Percentiles rank a stretch among this genome's conserved stretches.
phyloP scores from a whole-genome alignment of 495 filamentous ascomycete species.

The Evansstolkia leycettana region DNA sequence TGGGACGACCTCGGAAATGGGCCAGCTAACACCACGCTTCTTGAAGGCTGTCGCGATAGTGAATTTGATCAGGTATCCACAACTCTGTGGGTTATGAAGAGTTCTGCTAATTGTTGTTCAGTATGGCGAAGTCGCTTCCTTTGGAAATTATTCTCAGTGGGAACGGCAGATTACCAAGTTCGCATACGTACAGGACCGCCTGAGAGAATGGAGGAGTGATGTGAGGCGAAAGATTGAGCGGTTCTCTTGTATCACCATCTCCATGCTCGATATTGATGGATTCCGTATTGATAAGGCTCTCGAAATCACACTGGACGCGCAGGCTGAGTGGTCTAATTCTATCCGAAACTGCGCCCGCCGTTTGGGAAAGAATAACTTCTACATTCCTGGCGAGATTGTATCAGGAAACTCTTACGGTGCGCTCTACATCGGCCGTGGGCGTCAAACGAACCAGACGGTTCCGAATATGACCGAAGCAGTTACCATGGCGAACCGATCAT shows the following conservation, averaged over 20 bases:
- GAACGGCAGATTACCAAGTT: slow-evolving; percentile 25
- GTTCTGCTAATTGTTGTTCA: background rate
- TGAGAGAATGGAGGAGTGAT: slow-evolving; percentile 25
- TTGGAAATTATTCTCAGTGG: slow-evolving; percentile 28
- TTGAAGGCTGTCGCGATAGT: slow-evolving; percentile 17
- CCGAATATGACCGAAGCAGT: slow-evolving; percentile 15
- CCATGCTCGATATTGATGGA: slow-evolving; percentile 37
- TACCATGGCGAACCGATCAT: slow-evolving; percentile 11
- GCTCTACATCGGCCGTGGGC: slow-evolving; percentile 24
- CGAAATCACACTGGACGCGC: slow-evolving; percentile 33
- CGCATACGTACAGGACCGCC: slow-evolving; percentile 27
- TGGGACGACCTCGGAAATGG: slow-evolving; percentile 15
- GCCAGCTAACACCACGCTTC: slow-evolving; percentile 12
- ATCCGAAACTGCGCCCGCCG: slow-evolving; percentile 27
- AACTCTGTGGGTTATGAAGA: slow-evolving; percentile 1
- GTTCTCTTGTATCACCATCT: slow-evolving; percentile 26
- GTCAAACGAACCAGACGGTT: slow-evolving; percentile 15
- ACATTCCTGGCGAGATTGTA: slow-evolving; percentile 35
- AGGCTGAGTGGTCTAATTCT: slow-evolving; percentile 28
- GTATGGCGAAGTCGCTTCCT: slow-evolving; percentile 30
- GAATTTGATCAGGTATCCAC: slow-evolving; percentile 21
- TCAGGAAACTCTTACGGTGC: slow-evolving; percentile 22
- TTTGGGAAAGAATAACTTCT: slow-evolving; percentile 36
- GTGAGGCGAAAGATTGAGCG: slow-evolving; percentile 23
- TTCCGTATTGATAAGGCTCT: slow-evolving; percentile 37